Conservation (phyloP, 2,329 filamentous ascomycete species). For the Fusarium tricinctum region DNA sequence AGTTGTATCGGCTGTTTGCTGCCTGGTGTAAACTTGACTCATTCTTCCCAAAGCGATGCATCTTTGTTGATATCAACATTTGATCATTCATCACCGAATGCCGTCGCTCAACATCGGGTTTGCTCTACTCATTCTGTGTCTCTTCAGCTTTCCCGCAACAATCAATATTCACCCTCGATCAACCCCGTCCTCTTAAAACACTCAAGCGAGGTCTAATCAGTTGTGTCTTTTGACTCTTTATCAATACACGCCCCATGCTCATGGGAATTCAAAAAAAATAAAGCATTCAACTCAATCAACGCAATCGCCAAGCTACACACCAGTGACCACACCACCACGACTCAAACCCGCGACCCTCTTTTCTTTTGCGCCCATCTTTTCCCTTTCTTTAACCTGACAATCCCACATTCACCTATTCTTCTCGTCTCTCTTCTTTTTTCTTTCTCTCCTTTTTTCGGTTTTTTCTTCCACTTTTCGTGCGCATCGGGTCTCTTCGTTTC, state of each 20-base stretch:
- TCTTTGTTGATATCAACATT: slow-evolving; percentile 12
- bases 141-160: not conserved
- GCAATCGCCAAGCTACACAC: slow-evolving; percentile 13
- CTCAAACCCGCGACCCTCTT: slow-evolving; percentile 29
- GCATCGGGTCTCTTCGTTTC: slow-evolving; percentile 11
- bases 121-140: slow-evolving; percentile 12
- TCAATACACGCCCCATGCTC: slow-evolving; percentile 18
- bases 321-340: slow-evolving; percentile 20
- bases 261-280: slow-evolving; percentile 14
- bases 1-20: not conserved
- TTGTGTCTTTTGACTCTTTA: slow-evolving; percentile 8
- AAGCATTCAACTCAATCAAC: slow-evolving; percentile 6
- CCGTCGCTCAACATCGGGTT: slow-evolving; percentile 32
- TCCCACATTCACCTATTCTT: slow-evolving; percentile 23
- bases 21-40: slow-evolving; percentile 20
- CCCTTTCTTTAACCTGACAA: slow-evolving; percentile 8
- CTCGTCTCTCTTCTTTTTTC: slow-evolving; percentile 28
- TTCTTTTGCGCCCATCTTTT: slow-evolving; percentile 28
- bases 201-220: not conserved
- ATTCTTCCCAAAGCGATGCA: slow-evolving; percentile 9
- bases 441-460: slow-evolving; percentile 6
- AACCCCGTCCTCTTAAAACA: not conserved
- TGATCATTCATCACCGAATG: slow-evolving; percentile 17
- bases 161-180: not conserved
- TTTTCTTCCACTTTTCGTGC: slow-evolving; percentile 17